Base-by-base conservation (phyloP, 768 basidiomycete genomes). In the Daedaleopsis nitida region DNA sequence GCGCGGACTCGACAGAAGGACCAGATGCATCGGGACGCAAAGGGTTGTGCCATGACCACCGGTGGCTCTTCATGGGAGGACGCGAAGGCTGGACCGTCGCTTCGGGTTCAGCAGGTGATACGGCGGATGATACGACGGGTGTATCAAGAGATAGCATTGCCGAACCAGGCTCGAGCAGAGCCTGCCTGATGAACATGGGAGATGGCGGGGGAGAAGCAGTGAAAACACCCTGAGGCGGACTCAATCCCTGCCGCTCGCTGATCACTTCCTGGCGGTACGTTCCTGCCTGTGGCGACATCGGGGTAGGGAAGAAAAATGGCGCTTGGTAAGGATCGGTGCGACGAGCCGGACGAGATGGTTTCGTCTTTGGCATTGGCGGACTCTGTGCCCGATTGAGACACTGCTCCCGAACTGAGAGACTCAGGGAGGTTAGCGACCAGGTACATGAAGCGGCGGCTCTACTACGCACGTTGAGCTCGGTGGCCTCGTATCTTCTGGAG, bases 321-420 rank as follows among this genome's bases (percentile, higher is more conserved):
- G 85, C 85, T 59, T 83, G 81, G 64, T 87, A 89, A 3, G 87
- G 86, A 52, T 83, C 77, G 1, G 86, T 87, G 9, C 81, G 80
- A 35, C 62, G 64, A 12, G 52, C 54, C 4, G 53, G 55, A 27
- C 50, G 55, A 9, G 59, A 16, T 2, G 24, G 48, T 24, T 38
- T 48, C 34, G 21, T 1, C 37, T 55, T 59, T 9, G 64, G 35
- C 44, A 55, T 51, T n/a, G 60, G 62, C 54, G 57, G 51, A 37
- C 58, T 59, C 34, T 59, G 58, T 35, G 59, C 58, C 24, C 62
- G 57, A 7, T 32, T 43, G 27, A 64, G 55, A 38, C 62, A 64
- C 11, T 58, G 62, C 1, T 64, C 62, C 24, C 62, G 62, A 16
- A 63, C 62, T 63, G 53, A 5, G n/a, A 2, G 4, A 63, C 62